phyloP scores from a whole-genome alignment of 345 rosid species.

The Crucihimalaya himalaica region DNA sequence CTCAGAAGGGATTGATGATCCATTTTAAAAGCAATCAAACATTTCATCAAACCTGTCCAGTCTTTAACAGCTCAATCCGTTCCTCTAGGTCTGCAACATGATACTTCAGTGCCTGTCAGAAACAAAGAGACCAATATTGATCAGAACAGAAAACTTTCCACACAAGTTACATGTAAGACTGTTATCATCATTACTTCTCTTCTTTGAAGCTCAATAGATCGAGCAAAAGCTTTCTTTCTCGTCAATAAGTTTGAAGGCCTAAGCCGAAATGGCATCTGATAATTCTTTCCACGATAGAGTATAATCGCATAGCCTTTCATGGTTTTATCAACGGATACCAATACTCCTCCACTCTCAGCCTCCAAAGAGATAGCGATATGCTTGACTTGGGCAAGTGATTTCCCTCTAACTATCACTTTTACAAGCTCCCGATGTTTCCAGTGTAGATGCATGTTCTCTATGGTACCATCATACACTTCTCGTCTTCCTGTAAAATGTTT shows the following conservation, averaged over 20 bases:
- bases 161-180: not conserved
- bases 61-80: conserved; percentile 60
- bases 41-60: conserved; percentile 28
- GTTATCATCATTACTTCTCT: conserved; percentile 58
- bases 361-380: conserved; percentile 78
- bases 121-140: conserved; percentile 5
- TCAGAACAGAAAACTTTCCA: conserved; percentile 15
- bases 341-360: conserved; percentile 93
- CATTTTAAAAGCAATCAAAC: not conserved
- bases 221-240: conserved; percentile 76
- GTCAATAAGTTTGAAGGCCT: conserved; percentile 76
- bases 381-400: conserved; percentile 66
- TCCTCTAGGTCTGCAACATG: conserved; percentile 65
- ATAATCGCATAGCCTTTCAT: conserved; percentile 74
- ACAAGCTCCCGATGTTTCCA: conserved; percentile 92
- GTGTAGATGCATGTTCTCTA: conserved; percentile 92
- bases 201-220: conserved; percentile 90
- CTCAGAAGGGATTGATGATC: not conserved
- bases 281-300: conserved; percentile 90
- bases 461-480: conserved; percentile 77
- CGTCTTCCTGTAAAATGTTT: conserved; percentile 57
- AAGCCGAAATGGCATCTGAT: conserved; percentile 53
- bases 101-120: conserved; percentile 73
- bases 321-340: conserved; percentile 78
- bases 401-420: conserved; percentile 70